Evolutionary conservation across 2,329 filamentous ascomycete species (phyloP).

Genomic region (Apiospora malaysiana): DNA sequence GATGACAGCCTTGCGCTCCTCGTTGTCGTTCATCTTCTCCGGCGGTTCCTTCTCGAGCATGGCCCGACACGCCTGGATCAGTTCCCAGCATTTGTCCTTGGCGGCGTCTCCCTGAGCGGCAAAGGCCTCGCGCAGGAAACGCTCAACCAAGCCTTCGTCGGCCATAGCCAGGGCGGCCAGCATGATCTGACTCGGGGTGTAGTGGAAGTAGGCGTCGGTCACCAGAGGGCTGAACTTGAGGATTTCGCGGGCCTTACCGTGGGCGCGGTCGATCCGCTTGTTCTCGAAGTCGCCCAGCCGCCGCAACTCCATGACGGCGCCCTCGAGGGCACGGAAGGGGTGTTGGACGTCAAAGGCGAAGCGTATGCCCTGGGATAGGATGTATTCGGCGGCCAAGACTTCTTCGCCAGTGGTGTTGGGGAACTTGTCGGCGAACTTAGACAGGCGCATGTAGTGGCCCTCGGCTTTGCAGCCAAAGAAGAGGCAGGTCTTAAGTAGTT

Average conservation of each 20-base stretch:
- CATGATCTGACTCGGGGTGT: constrained; percentile 93
- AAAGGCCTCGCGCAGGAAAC: constrained; percentile 51
- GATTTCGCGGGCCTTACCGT: constrained; percentile 73
- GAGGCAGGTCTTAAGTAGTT: constrained; percentile 86
- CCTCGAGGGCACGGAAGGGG: constrained; percentile 86
- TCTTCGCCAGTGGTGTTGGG: constrained; percentile 76
- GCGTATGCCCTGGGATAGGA: constrained; percentile 88
- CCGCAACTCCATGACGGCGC: constrained; percentile 81
- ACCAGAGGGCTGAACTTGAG: constrained; percentile 82
- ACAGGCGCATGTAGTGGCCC: constrained; percentile 73
- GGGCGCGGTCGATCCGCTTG: constrained; percentile 63
- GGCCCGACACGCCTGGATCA: constrained; percentile 57
- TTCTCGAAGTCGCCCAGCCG: constrained; percentile 68
- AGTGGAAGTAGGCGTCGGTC: constrained; percentile 97
- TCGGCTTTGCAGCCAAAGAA: constrained; percentile 96
- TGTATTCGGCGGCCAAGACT: constrained; percentile 88
- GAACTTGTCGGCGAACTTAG: constrained; percentile 72
- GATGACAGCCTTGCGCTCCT: constrained; percentile 52
- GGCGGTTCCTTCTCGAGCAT: constrained; percentile 64
- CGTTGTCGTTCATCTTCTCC: constrained; percentile 58
- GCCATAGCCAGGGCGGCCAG: constrained; percentile 79
- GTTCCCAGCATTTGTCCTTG: constrained; percentile 54
- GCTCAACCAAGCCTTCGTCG: constrained; percentile 67
- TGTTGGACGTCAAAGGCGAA: constrained; percentile 95
- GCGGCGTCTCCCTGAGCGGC: constrained; percentile 34